Conservation (phyloP, 2,329 filamentous ascomycete genomes). For the Phoma herbarum region DNA sequence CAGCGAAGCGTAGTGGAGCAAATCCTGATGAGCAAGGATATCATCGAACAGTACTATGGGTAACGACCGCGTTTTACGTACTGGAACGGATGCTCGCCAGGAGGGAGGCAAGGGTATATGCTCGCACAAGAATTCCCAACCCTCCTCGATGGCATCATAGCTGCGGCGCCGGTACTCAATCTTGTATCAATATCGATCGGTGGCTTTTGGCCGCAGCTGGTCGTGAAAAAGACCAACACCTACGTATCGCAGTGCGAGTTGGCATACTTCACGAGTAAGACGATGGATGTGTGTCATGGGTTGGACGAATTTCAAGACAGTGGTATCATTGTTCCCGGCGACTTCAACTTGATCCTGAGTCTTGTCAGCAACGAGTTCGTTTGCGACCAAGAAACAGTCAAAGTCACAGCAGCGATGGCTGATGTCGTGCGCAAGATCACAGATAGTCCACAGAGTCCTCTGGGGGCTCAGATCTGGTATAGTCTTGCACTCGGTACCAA, state of each 20-base stretch:
- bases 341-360: slow-evolving; percentile 34
- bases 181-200: too few species aligned
- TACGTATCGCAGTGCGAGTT: slow-evolving; percentile 31
- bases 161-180: slow-evolving; percentile 25
- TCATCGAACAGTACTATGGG: too few species aligned
- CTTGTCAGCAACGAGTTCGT: slow-evolving; percentile 26
- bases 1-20: too few species aligned
- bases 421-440: slow-evolving; percentile 8
- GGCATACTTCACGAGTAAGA: slow-evolving; percentile 26
- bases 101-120: too few species aligned
- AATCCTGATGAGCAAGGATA: too few species aligned
- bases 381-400: slow-evolving; percentile 21
- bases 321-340: slow-evolving; percentile 30
- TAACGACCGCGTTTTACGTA: too few species aligned
- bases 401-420: slow-evolving; percentile 24
- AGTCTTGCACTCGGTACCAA: too few species aligned
- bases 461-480: too few species aligned
- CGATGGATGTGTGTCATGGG: slow-evolving; percentile 35
- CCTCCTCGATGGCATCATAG: slow-evolving; percentile 45
- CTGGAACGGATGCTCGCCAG: too few species aligned
- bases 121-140: too few species aligned
- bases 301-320: slow-evolving; percentile 46
- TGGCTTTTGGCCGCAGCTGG: too few species aligned
- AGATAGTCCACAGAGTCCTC: too few species aligned
- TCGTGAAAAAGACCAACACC: slow-evolving; percentile 36